Percentiles rank a stretch among this genome's conserved stretches.
phyloP scores from a whole-genome alignment of 768 basidiomycete species.

The Pleurotus cornucopiae region DNA sequence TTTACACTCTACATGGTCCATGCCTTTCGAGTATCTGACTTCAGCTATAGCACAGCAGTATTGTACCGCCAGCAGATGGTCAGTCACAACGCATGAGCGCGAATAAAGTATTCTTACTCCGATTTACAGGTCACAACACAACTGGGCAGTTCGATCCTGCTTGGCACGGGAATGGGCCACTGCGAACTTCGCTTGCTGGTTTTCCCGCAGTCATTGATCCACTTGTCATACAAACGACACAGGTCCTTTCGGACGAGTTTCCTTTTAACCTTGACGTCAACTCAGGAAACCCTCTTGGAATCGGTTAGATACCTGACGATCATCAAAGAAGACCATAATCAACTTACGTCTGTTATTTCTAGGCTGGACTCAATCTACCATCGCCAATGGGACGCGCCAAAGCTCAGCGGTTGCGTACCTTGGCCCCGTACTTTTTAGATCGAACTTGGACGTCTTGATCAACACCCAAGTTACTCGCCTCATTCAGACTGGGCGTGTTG shows the following conservation, averaged over 20 bases:
- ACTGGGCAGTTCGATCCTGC: slow-evolving; percentile 22
- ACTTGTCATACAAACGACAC: slow-evolving; percentile 18
- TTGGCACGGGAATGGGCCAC: slow-evolving; percentile 23
- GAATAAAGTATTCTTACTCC: too few relatives aligned
- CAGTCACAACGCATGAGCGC: too few relatives aligned
- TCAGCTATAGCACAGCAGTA: too few relatives aligned
- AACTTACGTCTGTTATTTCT: background rate
- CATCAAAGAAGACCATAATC: background rate
- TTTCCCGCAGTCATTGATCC: slow-evolving; percentile 15
- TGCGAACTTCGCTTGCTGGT: slow-evolving; percentile 18
- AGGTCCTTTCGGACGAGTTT: slow-evolving; percentile 17
- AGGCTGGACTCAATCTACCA: slow-evolving; percentile 18
- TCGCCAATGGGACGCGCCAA: slow-evolving; percentile 14
- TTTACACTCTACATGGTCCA: too few relatives aligned
- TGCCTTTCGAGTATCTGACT: too few relatives aligned
- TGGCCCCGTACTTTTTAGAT: slow-evolving; percentile 15
- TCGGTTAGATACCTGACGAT: slow-evolving; percentile 17
- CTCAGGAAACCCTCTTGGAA: slow-evolving; percentile 23
- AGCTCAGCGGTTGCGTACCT: slow-evolving; percentile 22
- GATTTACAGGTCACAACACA: slow-evolving; percentile 17
- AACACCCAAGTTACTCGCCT: slow-evolving; percentile 16
- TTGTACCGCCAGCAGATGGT: too few relatives aligned
- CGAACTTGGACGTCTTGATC: slow-evolving; percentile 20
- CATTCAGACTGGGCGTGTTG: slow-evolving; percentile 3
- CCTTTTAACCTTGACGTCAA: slow-evolving; percentile 25